Conservation (phyloP, 2,329 filamentous ascomycete genomes). For the Sporothrix sp. region DNA sequence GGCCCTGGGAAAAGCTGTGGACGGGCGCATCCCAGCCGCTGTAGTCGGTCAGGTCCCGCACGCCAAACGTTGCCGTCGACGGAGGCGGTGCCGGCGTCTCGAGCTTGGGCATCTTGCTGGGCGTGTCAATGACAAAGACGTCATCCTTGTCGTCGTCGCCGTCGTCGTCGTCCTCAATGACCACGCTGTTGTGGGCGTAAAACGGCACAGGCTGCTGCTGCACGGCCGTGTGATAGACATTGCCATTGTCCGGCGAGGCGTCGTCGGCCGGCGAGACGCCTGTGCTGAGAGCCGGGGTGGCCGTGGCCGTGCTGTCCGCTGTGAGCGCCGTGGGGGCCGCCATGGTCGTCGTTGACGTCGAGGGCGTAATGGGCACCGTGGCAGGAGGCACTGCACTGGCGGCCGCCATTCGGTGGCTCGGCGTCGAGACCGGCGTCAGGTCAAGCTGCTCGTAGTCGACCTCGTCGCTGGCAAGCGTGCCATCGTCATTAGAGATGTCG, state of each 20-base stretch:
- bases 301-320: slow-evolving; percentile 10
- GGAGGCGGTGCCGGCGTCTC: background rate
- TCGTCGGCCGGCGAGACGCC: slow-evolving; percentile 13
- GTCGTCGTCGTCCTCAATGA: slow-evolving; percentile 9
- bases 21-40: background rate
- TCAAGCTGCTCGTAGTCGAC: slow-evolving; percentile 26
- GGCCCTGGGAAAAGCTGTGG: background rate
- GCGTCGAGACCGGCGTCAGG: slow-evolving; percentile 13
- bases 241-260: background rate
- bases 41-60: background rate
- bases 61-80: background rate
- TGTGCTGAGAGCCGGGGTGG: slow-evolving; percentile 12
- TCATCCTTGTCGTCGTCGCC: slow-evolving; percentile 23
- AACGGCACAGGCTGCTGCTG: slow-evolving; percentile 18
- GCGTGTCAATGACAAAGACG: slow-evolving; percentile 28
- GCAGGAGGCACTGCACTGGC: background rate
- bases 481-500: slow-evolving; percentile 18
- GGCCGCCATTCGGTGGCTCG: slow-evolving; percentile 4
- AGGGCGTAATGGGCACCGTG: background rate
- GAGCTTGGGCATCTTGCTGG: slow-evolving; percentile 25
- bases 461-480: slow-evolving; percentile 18
- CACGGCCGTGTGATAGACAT: slow-evolving; percentile 21
- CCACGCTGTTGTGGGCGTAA: slow-evolving; percentile 20
- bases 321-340: slow-evolving; percentile 6
- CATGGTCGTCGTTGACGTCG: slow-evolving; percentile 3